Evolutionary conservation across 768 basidiomycete genomes (phyloP), one percentile per base, ranked within the genome.

Genomic region (Lyophyllum shimeji): DNA sequence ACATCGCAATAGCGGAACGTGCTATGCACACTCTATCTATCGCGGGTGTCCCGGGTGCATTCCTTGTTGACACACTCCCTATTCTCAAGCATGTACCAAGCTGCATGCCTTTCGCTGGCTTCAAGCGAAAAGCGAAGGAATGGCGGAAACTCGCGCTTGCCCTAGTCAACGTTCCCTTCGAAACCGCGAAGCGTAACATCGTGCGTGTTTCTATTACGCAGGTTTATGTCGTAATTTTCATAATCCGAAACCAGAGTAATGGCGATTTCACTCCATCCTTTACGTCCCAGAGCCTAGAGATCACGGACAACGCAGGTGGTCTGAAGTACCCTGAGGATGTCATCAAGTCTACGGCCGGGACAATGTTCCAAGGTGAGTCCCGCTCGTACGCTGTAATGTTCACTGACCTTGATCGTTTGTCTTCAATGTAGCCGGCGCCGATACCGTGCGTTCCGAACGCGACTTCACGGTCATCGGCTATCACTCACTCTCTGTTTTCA

Each of bases 101-200:
- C 4, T 76, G 71, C 69, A 56, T 76, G 44, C 74, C 76, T 37
- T 69, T 72, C 1, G 67, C 68, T 0, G 69, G 62, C 11, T 77
- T 77, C 62, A 68, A 74, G 55, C 60, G 56, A 0, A 62, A 65
- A 40, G 76, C 76, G 3, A 62, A 55, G 12, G 55, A 65, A 11
- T 70, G 70, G 67, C 52, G 50, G 21, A 50, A 62, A 4, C 31
- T 55, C 2, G 62, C 62, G 2, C 13, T 24, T 6, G 50, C 53
- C 6, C 63, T 74, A 63, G 33, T 65, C 7, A 53, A 68, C 1
- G 21, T 50, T 7, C 71, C 71, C 1, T 74, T 60, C 42, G 57
- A 61, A 1, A 62, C 55, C 5, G 58, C 48, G 0, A 57, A 60
- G 43, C 25, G 48, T 15, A 55, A 59, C 12, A 59, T 68, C 27